Percentiles rank a stretch among this genome's conserved stretches.
These are phyloP conservation scores for Trichosporon sp. DNA, from an alignment of 1,284 basidiomycete genomes.

Conservation along the genomic window DNA sequence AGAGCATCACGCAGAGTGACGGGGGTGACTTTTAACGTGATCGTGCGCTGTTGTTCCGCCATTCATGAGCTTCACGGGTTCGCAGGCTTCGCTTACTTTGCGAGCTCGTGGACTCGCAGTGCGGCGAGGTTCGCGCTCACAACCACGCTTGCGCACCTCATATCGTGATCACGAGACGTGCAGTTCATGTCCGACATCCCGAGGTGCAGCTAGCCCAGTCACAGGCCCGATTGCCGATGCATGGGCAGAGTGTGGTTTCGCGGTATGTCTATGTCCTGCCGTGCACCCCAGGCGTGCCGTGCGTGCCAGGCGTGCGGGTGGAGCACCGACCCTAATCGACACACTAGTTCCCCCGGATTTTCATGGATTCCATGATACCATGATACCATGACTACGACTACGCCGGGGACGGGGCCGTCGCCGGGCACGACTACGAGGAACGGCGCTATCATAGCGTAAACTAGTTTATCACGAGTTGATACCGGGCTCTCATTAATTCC, in stretches of 20 bases:
- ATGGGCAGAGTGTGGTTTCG: not conserved
- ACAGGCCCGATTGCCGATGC: not conserved
- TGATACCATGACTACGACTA: not conserved
- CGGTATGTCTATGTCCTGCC: not conserved
- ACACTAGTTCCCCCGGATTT: not conserved
- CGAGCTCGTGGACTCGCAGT: not conserved
- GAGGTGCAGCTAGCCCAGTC: not conserved
- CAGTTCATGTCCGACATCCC: not conserved
- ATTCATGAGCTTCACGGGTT: not conserved
- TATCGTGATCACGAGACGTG: not conserved
- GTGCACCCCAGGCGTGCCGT: too few species aligned
- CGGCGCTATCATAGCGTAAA: not conserved
- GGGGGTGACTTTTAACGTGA: not conserved
- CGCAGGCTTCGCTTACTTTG: too few species aligned
- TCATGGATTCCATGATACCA: not conserved
- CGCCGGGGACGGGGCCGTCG: too few species aligned
- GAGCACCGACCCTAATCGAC: not conserved
- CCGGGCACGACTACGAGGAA: not conserved
- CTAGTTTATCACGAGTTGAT: not conserved
- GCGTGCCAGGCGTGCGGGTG: not conserved
- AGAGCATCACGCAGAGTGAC: not conserved
- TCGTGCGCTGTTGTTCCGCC: not conserved
- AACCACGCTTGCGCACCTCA: not conserved
- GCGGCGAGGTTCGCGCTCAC: not conserved
- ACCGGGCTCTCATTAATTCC: not conserved